Evolutionary conservation across 768 basidiomycete genomes (phyloP).

Genomic region (Mycena venus): DNA sequence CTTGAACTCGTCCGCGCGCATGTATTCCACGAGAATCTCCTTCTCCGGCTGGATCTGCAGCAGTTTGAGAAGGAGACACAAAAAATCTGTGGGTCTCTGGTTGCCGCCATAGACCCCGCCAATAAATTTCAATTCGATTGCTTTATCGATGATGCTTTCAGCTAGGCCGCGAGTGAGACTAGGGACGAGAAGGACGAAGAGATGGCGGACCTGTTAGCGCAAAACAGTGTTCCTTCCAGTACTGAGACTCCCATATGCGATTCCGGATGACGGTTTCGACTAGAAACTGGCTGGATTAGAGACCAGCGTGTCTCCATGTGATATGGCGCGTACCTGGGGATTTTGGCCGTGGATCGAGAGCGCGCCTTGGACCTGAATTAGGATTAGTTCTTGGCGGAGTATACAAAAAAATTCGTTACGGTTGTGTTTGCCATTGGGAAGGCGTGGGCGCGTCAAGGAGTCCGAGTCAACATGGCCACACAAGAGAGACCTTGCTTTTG

Average conservation of each 20-base stretch:
- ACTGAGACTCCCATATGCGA: constrained; percentile 94
- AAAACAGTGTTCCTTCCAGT: constrained; percentile 99
- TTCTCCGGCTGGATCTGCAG: constrained; percentile 98
- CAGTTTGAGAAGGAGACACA: constrained; percentile 93
- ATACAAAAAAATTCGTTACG: no score
- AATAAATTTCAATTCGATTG: constrained; percentile 83
- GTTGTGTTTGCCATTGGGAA: constrained; percentile 90
- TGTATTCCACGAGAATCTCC: constrained; percentile 95
- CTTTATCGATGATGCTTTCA: constrained; percentile 93
- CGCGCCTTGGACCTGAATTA: constrained; percentile 87
- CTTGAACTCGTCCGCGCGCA: constrained; percentile 99
- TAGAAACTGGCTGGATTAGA: constrained; percentile 71
- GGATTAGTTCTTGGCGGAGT: no score
- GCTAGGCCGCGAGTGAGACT: constrained; percentile 60
- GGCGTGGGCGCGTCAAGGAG: no score
- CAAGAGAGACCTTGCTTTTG: no score
- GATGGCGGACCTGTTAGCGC: constrained; percentile 84
- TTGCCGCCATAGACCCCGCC: constrained; percentile 97
- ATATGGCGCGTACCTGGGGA: constrained; percentile 77
- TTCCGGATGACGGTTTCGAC: constrained; percentile 97
- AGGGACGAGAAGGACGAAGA: background rate
- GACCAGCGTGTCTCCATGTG: background rate
- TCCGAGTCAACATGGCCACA: no score
- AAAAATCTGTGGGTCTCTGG: constrained; percentile 93
- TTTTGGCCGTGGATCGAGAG: constrained; percentile 96